A percentile compares a stretch with the other conserved stretches of the same genome.
Conservation (phyloP, 2,329 filamentous ascomycete genomes). For the Macroventuria anomochaeta region DNA sequence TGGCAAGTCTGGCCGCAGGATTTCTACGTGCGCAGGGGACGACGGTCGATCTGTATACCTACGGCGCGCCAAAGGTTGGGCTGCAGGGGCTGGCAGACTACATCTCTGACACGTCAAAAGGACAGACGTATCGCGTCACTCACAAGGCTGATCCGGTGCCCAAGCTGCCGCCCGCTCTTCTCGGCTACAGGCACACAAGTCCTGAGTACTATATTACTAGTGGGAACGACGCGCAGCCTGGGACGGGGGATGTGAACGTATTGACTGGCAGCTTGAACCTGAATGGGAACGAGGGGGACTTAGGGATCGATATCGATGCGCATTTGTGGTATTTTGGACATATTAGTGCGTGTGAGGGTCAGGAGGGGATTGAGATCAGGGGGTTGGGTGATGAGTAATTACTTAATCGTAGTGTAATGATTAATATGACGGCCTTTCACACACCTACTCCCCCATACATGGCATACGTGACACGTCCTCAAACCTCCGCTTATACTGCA, state of each 20-base stretch:
- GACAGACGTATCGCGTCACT: constrained; percentile 67
- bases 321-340: constrained; percentile 48
- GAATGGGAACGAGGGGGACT: constrained; percentile 41
- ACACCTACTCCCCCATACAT: too few relatives aligned
- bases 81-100: constrained; percentile 62
- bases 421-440: constrained; percentile 2
- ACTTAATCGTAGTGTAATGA: background rate
- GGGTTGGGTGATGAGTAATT: background rate
- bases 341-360: constrained; percentile 42
- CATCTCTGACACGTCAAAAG: constrained; percentile 60
- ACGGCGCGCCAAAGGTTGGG: constrained; percentile 70
- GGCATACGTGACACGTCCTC: too few relatives aligned
- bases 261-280: constrained; percentile 30
- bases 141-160: constrained; percentile 72
- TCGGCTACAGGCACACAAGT: constrained; percentile 70
- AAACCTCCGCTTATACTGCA: too few relatives aligned
- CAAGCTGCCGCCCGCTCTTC: constrained; percentile 66
- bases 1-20: constrained; percentile 66
- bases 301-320: constrained; percentile 34
- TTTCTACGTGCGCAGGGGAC: constrained; percentile 60
- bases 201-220: constrained; percentile 67
- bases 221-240: constrained; percentile 30
- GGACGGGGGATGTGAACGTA: constrained; percentile 29
- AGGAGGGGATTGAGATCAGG: constrained; percentile 37
- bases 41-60: constrained; percentile 67